Evolutionary conservation across 495 filamentous ascomycete species (phyloP).

Genomic region (Lichenothelia convexa): DNA sequence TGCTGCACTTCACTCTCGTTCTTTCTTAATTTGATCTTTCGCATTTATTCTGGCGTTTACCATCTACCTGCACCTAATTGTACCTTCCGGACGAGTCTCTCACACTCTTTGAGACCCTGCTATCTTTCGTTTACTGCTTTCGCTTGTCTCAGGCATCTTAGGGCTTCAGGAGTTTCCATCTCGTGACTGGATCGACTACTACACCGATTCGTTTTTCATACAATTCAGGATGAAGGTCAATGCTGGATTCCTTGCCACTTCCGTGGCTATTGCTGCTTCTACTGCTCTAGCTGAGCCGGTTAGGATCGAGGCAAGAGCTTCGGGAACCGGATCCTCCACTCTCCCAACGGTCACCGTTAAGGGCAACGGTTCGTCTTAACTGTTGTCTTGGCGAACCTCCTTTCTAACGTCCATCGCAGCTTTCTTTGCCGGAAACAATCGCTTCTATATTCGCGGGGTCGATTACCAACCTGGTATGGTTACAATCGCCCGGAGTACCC

Average conservation of each 20-base stretch:
- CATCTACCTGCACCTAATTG: too few relatives aligned
- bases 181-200: too few relatives aligned
- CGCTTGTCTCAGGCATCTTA: too few relatives aligned
- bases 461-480: constrained; percentile 67
- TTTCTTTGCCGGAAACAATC: constrained; percentile 65
- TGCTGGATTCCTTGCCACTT: constrained; percentile 12
- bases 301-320: constrained; percentile 9
- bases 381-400: neutral
- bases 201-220: too few relatives aligned
- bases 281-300: constrained; percentile 10
- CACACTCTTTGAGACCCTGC: too few relatives aligned
- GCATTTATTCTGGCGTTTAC: too few relatives aligned
- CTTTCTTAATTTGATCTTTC: too few relatives aligned
- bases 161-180: too few relatives aligned
- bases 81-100: too few relatives aligned
- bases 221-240: constrained; percentile 17
- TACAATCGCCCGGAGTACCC: neutral
- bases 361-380: constrained; percentile 25
- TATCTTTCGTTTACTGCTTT: too few relatives aligned
- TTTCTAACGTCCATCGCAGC: constrained; percentile 29
- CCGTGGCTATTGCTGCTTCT: constrained; percentile 9
- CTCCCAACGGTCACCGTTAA: constrained; percentile 25
- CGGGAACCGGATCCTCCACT: constrained; percentile 7
- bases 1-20: too few relatives aligned
- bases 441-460: constrained; percentile 89